Conservation (phyloP, 1,139 yeast genomes). For the Kluyveromyces sp. region DNA sequence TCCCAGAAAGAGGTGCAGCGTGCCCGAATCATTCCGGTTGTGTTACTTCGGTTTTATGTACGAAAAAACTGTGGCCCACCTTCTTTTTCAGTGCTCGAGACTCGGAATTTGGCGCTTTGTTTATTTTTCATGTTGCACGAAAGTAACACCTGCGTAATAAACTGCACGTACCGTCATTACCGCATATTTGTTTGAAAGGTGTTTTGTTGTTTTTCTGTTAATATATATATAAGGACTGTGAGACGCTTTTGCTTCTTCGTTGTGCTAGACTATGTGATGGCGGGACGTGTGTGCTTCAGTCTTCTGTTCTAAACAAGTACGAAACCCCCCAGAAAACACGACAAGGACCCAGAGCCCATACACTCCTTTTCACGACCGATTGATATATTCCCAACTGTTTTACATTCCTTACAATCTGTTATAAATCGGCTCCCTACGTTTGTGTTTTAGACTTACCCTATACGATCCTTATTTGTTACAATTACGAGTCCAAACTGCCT, state of each 20-base stretch:
- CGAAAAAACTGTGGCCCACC: too few species aligned
- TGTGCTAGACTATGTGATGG: too few species aligned
- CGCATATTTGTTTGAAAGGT: neutral
- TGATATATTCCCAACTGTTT: conserved; percentile 12
- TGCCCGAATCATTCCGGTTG: too few species aligned
- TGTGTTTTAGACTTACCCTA: conserved; percentile 5
- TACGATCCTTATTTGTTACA: conserved; percentile 6
- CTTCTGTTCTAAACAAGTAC: too few species aligned
- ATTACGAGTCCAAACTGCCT: neutral
- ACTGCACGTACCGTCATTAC: too few species aligned
- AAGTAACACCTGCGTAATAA: neutral
- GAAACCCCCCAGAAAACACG: neutral
- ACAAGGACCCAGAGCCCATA: neutral
- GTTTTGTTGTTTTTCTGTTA: neutral
- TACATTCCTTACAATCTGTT: conserved; percentile 9
- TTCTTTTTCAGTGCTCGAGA: too few species aligned
- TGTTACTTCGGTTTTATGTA: too few species aligned
- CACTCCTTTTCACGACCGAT: neutral
- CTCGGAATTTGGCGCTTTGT: too few species aligned
- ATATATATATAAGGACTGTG: too few species aligned
- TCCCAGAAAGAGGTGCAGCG: neutral
- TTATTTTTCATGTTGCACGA: too few species aligned
- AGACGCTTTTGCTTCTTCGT: too few species aligned
- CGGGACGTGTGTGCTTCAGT: too few species aligned
- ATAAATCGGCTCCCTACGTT: conserved; percentile 1